phyloP scores from a whole-genome alignment of 2,329 filamentous ascomycete genomes.

The Claviceps purpurea region DNA sequence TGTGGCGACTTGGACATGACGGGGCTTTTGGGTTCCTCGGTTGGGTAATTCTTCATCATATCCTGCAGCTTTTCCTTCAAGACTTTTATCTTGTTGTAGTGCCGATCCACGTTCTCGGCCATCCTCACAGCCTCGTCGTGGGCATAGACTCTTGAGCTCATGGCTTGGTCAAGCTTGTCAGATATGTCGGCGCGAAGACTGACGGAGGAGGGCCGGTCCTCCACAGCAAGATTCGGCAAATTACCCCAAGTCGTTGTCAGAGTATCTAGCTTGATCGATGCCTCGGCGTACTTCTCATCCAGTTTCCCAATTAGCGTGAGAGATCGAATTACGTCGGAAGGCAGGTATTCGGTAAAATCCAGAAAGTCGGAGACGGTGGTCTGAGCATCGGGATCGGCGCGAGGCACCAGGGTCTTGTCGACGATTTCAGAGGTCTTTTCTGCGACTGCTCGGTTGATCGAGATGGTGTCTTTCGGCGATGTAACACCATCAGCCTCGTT shows the following conservation, averaged over 20 bases:
- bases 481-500: constrained; percentile 11
- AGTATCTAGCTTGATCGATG: constrained; percentile 40
- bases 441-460: constrained; percentile 14
- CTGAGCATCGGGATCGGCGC: constrained; percentile 52
- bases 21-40: constrained; percentile 39
- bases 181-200: constrained; percentile 48
- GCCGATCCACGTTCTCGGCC: constrained; percentile 48
- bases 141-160: constrained; percentile 43
- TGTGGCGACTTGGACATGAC: constrained; percentile 41
- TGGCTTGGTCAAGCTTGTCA: constrained; percentile 37
- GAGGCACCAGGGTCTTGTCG: constrained; percentile 33
- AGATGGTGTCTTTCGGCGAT: constrained; percentile 15
- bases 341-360: constrained; percentile 57
- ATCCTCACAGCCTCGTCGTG: constrained; percentile 51
- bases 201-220: constrained; percentile 33
- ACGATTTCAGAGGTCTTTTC: constrained; percentile 18
- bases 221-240: constrained; percentile 34
- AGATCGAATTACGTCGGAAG: constrained; percentile 52
- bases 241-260: constrained; percentile 44
- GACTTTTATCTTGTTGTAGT: constrained; percentile 46
- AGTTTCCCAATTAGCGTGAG: constrained; percentile 53
- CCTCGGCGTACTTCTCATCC: constrained; percentile 42
- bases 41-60: constrained; percentile 48
- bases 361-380: constrained; percentile 59
- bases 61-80: constrained; percentile 45